These are phyloP conservation scores for Phaseolus coccineus DNA, from an alignment of 331 rosid species.

Conservation along the genomic window DNA sequence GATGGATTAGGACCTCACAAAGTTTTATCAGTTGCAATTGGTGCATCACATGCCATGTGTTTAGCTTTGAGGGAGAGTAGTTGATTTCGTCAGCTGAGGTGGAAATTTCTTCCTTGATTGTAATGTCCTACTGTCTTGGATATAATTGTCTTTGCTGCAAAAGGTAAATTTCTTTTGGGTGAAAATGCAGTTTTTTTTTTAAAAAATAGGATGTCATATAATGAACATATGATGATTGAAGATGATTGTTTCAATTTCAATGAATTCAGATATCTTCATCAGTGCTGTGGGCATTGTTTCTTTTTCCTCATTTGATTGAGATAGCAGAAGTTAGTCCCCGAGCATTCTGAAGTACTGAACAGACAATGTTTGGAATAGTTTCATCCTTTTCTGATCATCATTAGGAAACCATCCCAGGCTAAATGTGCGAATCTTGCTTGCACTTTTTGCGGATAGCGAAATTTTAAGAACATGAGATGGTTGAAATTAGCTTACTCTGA, in stretches of 20 bases:
- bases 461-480: background rate
- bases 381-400: slow-evolving; percentile 5
- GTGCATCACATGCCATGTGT: slow-evolving; percentile 88
- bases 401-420: background rate
- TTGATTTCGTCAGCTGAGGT: slow-evolving; percentile 18
- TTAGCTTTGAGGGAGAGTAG: slow-evolving; percentile 62
- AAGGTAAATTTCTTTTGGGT: slow-evolving; percentile 22
- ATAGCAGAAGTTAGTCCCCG: background rate
- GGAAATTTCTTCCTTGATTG: slow-evolving; percentile 4
- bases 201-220: slow-evolving; percentile 1
- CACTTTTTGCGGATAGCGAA: background rate
- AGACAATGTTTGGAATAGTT: background rate
- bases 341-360: background rate
- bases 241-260: slow-evolving; percentile 11
- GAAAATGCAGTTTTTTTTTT: slow-evolving; percentile 22
- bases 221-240: slow-evolving; percentile 30
- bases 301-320: slow-evolving; percentile 9
- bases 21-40: slow-evolving; percentile 75
- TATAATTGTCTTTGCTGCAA: slow-evolving; percentile 31
- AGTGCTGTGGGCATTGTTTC: background rate
- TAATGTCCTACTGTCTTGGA: slow-evolving; percentile 7
- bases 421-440: background rate
- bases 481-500: background rate
- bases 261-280: slow-evolving; percentile 31
- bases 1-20: slow-evolving; percentile 79